Percentiles rank a stretch among this genome's conserved stretches.
These are phyloP conservation scores for Trypanosoma theileri DNA, from an alignment of 208 protist genomes.

Conservation along the genomic window DNA sequence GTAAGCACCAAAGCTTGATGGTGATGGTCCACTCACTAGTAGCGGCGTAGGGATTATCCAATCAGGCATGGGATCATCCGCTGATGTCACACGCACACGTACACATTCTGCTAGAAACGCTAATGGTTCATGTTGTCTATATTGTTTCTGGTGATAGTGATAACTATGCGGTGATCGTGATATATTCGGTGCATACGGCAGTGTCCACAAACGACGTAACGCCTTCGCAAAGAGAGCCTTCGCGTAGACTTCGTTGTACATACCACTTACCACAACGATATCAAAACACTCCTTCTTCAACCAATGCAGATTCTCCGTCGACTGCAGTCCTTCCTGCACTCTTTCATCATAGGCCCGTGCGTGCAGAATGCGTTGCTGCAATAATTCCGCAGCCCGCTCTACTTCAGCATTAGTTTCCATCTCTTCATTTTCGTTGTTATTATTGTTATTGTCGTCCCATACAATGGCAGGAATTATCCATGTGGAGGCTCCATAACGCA, in stretches of 20 bases:
- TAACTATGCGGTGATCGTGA: not conserved
- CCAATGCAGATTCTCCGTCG: not conserved
- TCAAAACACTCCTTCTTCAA: constrained; percentile 12
- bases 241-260: constrained; percentile 23
- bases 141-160: not conserved
- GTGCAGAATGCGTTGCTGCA: constrained; percentile 2
- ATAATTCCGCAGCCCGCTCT: constrained; percentile 1
- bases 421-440: not conserved
- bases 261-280: constrained; percentile 24
- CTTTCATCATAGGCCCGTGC: not conserved
- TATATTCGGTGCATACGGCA: not conserved
- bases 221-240: constrained; percentile 3
- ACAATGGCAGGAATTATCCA: constrained; percentile 31
- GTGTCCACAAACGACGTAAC: constrained; percentile 1
- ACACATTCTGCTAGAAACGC: not conserved
- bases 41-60: constrained; percentile 10
- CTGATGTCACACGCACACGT: constrained; percentile 13
- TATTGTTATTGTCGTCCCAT: constrained; percentile 3
- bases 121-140: not conserved
- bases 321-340: not conserved
- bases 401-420: not conserved
- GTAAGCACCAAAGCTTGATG: not conserved
- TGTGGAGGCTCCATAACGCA: constrained; percentile 20
- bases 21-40: constrained; percentile 2
- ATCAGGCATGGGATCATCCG: constrained; percentile 1